Evolutionary conservation across 805 yeast genomes (phyloP).

Genomic region (Lipomyces orientalis): DNA sequence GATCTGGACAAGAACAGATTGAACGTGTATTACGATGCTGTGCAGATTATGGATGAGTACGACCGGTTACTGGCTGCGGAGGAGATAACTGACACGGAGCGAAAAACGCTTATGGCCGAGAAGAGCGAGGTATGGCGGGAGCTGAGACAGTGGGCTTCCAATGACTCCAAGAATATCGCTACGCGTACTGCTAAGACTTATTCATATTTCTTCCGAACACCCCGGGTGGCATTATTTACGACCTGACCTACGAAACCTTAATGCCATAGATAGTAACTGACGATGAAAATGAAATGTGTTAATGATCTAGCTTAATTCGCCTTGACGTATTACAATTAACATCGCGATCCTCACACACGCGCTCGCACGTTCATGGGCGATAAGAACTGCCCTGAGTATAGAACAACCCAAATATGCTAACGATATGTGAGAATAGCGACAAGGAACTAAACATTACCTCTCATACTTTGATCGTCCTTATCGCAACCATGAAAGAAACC

Average conservation of each 20-base stretch:
- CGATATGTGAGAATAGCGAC: no score
- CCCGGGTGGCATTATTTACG: neutral
- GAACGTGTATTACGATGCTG: neutral
- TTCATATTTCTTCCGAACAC: neutral
- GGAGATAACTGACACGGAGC: neutral
- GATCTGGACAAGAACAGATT: neutral
- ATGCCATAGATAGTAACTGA: no score
- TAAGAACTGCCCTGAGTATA: no score
- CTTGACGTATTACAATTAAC: no score
- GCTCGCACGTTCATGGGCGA: no score
- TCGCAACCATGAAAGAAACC: neutral
- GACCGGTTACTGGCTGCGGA: neutral
- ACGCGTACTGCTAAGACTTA: neutral
- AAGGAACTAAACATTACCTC: no score
- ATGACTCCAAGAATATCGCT: neutral
- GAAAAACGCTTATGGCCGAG: neutral
- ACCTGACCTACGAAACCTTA: neutral
- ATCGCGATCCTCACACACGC: no score
- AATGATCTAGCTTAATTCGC: no score
- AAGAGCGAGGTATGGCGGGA: neutral
- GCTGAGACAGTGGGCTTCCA: neutral
- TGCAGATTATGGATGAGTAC: conserved; percentile 1
- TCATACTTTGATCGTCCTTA: neutral
- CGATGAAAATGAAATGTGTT: no score
- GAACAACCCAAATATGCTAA: no score